Base-by-base conservation (phyloP, 2,329 filamentous ascomycete species). In the Colletotrichum lupini region DNA sequence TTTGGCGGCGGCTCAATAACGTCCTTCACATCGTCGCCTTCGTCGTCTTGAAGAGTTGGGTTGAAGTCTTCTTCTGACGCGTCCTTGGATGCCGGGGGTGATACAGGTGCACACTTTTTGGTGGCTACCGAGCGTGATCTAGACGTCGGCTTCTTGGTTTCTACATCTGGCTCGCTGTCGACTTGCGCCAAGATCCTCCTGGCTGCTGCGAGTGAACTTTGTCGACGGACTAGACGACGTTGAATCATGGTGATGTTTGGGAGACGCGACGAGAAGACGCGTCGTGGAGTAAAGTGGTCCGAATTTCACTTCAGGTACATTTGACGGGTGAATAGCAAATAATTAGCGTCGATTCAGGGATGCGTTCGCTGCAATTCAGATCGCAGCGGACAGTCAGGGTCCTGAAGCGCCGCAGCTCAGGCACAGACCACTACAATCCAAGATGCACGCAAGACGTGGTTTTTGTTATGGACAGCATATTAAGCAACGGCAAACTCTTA, bases 141-240 rank as follows among this genome's bases (percentile, higher is more conserved):
- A 12, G 56, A 37, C 26, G 22, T 37, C 32, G 35, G 5, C 28
- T 35, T 61, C n/a, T 59, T 16, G 16, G 22, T 46, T 49, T 74
- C 71, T 3, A 42, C 19, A 4, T 69, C 72, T 1, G 65, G 57
- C 14, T 75, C 74, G 22, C 64, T 35, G n/a, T 65, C 68, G 14
- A 28, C 69, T 32, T 75, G 74, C 2, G 68, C 53, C 3, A 65
- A 22, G 1, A 75, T 73, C 2, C 57, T 75, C 37, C 64, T 67
- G 1, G 73, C 69, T 22, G 74, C 74, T 7, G 73, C 73, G 19
- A 75, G 62, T 26, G 74, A 75, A 24, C 72, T 74, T 24, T 73
- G 70, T 42, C 70, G 70, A n/a, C 70, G 60, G 6, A 60, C 37
- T 26, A 66, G 35, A 37, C 42, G 32, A 5, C 70, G 70, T 28